These are phyloP conservation scores for Gossypium laxum DNA, from an alignment of 441 rosid genomes.

Conservation along the genomic window DNA sequence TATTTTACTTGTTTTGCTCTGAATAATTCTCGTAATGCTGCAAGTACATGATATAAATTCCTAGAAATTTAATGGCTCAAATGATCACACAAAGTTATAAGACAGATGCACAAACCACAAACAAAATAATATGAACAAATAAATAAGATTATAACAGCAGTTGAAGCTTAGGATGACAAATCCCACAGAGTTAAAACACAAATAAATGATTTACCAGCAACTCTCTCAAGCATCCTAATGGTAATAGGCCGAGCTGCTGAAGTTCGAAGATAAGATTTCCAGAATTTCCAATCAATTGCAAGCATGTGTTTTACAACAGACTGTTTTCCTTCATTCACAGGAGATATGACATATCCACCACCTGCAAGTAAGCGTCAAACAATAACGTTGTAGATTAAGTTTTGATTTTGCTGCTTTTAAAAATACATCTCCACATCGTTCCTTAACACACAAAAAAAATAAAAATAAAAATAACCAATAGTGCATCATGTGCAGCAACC, in stretches of 20 bases:
- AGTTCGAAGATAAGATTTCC: conserved; percentile 66
- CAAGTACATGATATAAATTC: conserved; percentile 16
- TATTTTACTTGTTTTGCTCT: conserved; percentile 55
- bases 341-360: conserved; percentile 89
- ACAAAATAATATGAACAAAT: not conserved
- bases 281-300: conserved; percentile 90
- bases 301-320: conserved; percentile 94
- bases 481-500: not conserved
- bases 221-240: conserved; percentile 75
- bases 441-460: not conserved
- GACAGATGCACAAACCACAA: not conserved
- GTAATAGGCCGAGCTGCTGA: conserved; percentile 74
- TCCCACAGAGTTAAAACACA: not conserved
- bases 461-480: not conserved
- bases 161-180: conserved; percentile 2
- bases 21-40: conserved; percentile 80
- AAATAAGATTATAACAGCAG: conserved; percentile 19
- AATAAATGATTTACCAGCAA: conserved; percentile 52
- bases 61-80: not conserved
- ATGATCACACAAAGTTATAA: conserved; percentile 3
- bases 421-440: not conserved
- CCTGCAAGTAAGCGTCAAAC: conserved; percentile 34
- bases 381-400: not conserved
- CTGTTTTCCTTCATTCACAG: conserved; percentile 55
- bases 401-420: not conserved